Conservation (phyloP, 805 yeast genomes). For the Nakazawaea holstii region DNA sequence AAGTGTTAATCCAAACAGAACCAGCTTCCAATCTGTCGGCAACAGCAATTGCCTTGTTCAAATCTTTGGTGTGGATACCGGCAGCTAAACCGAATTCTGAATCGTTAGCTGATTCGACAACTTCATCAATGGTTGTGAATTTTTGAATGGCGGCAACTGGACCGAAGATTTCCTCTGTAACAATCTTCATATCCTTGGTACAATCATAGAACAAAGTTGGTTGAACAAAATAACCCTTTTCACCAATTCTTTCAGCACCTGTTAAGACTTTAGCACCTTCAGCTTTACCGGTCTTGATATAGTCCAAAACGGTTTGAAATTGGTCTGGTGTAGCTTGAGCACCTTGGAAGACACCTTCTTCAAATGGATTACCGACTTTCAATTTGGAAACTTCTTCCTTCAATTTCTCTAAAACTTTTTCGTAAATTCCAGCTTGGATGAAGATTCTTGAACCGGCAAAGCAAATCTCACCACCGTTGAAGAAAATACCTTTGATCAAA, state of each 20-base stretch:
- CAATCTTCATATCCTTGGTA: conserved; percentile 54
- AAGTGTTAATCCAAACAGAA: conserved; percentile 77
- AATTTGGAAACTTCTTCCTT: conserved; percentile 52
- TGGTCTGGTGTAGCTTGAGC: conserved; percentile 71
- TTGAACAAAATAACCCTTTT: conserved; percentile 64
- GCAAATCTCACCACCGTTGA: conserved; percentile 80
- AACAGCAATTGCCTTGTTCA: conserved; percentile 58
- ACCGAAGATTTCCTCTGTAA: conserved; percentile 73
- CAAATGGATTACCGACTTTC: conserved; percentile 75
- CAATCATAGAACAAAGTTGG: conserved; percentile 76
- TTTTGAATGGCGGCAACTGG: conserved; percentile 71
- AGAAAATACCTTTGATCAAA: conserved; percentile 64
- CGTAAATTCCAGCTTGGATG: conserved; percentile 69
- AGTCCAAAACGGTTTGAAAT: conserved; percentile 61
- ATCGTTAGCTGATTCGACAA: conserved; percentile 59
- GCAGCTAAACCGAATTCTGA: conserved; percentile 78
- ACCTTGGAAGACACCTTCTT: conserved; percentile 63
- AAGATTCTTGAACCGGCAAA: conserved; percentile 79
- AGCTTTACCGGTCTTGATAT: conserved; percentile 59
- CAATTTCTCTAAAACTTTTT: conserved; percentile 52
- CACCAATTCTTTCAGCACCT: conserved; percentile 65
- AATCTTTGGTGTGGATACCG: conserved; percentile 64
- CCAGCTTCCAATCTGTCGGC: conserved; percentile 67
- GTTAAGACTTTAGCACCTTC: conserved; percentile 64
- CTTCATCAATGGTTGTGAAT: conserved; percentile 65